Evolutionary conservation across 116 monocot genomes (phyloP).

Genomic region (Iris pallida): DNA sequence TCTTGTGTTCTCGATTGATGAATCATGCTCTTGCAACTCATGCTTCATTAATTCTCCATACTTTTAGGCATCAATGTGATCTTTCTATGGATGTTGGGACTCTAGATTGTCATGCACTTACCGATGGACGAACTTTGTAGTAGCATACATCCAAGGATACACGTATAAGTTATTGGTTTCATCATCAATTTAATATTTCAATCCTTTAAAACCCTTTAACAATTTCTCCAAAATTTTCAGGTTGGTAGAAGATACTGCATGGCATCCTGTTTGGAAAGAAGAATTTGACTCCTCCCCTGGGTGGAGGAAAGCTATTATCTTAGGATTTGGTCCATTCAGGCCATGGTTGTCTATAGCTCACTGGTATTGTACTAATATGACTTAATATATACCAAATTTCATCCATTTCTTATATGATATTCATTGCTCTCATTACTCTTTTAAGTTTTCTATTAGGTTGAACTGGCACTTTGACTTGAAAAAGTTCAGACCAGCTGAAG

Average conservation of each 20-base stretch:
- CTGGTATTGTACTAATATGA: slow-evolving; percentile 45
- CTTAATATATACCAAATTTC: slow-evolving; percentile 4
- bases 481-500: slow-evolving; percentile 86
- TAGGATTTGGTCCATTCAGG: slow-evolving; percentile 81
- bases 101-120: too few species aligned
- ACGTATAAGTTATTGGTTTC: too few species aligned
- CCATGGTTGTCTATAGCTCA: slow-evolving; percentile 96
- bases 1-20: too few species aligned
- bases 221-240: slow-evolving; percentile 24
- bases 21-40: too few species aligned
- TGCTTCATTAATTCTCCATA: too few species aligned
- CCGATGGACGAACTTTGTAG: too few species aligned
- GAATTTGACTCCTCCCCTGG: slow-evolving; percentile 50
- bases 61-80: too few species aligned
- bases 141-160: too few species aligned
- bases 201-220: background rate
- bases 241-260: slow-evolving; percentile 88
- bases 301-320: slow-evolving; percentile 60
- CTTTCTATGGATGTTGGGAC: too few species aligned
- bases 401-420: background rate
- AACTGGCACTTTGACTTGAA: slow-evolving; percentile 80
- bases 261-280: slow-evolving; percentile 75
- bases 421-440: slow-evolving; percentile 15
- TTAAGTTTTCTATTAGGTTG: slow-evolving; percentile 52
- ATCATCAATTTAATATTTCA: background rate